Evolutionary conservation across 495 filamentous ascomycete species (phyloP).

Genomic region (Aspergillus haitiensis): DNA sequence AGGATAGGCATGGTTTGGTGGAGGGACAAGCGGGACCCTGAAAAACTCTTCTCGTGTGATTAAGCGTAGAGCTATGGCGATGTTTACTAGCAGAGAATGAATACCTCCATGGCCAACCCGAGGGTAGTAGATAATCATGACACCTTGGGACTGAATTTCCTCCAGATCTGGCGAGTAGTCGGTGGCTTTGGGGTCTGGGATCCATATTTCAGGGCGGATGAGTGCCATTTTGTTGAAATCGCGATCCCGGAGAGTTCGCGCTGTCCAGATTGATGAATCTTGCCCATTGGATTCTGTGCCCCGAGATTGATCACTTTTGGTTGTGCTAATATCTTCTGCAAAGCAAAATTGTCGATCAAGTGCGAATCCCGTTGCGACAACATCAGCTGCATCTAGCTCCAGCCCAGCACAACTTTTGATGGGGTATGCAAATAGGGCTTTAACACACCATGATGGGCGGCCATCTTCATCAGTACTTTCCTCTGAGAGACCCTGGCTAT

Average conservation of each 20-base stretch:
- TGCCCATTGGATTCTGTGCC: not conserved
- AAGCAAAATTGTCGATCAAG: slow-evolving; percentile 87
- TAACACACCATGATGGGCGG: slow-evolving; percentile 56
- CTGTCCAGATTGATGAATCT: slow-evolving; percentile 59
- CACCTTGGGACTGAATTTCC: slow-evolving; percentile 39
- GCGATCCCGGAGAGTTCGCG: slow-evolving; percentile 69
- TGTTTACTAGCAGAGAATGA: slow-evolving; percentile 14
- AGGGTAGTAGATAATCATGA: slow-evolving; percentile 43
- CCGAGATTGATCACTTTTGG: slow-evolving; percentile 42
- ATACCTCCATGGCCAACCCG: slow-evolving; percentile 21
- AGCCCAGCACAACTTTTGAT: slow-evolving; percentile 85
- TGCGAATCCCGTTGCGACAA: slow-evolving; percentile 71
- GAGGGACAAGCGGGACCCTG: slow-evolving; percentile 64
- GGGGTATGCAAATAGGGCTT: slow-evolving; percentile 83
- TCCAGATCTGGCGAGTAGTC: slow-evolving; percentile 38
- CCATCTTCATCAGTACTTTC: slow-evolving; percentile 19
- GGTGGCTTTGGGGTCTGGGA: slow-evolving; percentile 63
- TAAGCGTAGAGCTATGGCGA: slow-evolving; percentile 28
- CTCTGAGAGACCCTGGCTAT: slow-evolving; percentile 29
- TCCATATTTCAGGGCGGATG: slow-evolving; percentile 74
- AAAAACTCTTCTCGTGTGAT: slow-evolving; percentile 42
- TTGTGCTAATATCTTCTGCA: slow-evolving; percentile 58
- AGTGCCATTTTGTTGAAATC: slow-evolving; percentile 70
- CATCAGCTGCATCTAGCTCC: slow-evolving; percentile 64
- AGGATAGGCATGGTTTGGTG: slow-evolving; percentile 55